Conservation (phyloP, 257 asterid species). For the Thymus mandschuricus region DNA sequence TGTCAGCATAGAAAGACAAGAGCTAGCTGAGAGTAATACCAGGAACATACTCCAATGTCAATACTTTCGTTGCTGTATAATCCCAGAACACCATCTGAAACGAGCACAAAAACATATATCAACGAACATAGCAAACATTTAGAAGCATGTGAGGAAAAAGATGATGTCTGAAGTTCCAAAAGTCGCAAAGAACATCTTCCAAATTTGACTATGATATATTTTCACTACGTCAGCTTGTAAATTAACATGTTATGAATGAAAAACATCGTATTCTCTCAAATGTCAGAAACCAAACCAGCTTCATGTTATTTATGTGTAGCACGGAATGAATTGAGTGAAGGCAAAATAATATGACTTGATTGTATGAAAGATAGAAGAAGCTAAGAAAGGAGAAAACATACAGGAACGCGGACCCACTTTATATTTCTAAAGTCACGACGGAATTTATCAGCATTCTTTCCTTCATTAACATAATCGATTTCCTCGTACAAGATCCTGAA, state of each 20-base stretch:
- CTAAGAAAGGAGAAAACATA: constrained; percentile 54
- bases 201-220: neutral
- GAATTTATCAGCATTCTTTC: constrained; percentile 95
- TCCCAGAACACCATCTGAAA: constrained; percentile 90
- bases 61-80: constrained; percentile 79
- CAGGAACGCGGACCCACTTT: constrained; percentile 99
- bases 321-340: too few relatives aligned
- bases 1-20: constrained; percentile 4
- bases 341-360: neutral
- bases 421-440: constrained; percentile 94
- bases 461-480: constrained; percentile 94
- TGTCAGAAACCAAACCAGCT: neutral
- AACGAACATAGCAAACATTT: neutral
- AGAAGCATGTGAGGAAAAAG: constrained; percentile 16
- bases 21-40: constrained; percentile 47
- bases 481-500: constrained; percentile 93
- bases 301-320: too few relatives aligned
- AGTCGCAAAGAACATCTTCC: neutral
- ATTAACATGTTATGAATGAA: neutral
- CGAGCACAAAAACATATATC: constrained; percentile 21
- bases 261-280: neutral
- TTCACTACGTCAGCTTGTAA: too few relatives aligned
- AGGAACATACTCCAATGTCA: constrained; percentile 95
- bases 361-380: constrained; percentile 19
- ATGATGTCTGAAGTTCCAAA: neutral